Evolutionary conservation across 148 eudicot genomes (phyloP).

Genomic region (Chenopodium suecicum): DNA sequence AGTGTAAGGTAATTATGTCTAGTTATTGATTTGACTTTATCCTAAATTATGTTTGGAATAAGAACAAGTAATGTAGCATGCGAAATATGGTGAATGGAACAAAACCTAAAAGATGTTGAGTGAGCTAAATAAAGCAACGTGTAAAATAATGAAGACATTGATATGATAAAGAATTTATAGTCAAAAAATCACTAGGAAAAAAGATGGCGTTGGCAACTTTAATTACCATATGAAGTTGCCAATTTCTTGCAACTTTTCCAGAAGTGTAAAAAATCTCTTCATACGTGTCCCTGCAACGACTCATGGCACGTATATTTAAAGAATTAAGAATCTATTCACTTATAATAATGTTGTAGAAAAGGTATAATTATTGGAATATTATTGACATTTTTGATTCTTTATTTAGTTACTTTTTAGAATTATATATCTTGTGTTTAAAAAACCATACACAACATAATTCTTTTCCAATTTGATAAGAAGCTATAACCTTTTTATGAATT

Average conservation of each 20-base stretch:
- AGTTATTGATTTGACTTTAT: no score
- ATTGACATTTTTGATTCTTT: slow-evolving; percentile 10
- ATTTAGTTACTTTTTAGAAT: not conserved
- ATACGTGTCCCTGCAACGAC: slow-evolving; percentile 16
- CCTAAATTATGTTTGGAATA: no score
- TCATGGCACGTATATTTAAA: slow-evolving; percentile 10
- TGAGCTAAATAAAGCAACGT: not conserved
- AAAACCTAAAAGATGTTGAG: not conserved
- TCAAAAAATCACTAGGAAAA: not conserved
- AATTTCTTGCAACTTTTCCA: slow-evolving; percentile 18
- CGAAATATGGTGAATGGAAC: not conserved
- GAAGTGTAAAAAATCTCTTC: slow-evolving; percentile 8
- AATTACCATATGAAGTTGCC: slow-evolving; percentile 20
- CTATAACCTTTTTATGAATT: not conserved
- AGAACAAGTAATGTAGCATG: not conserved
- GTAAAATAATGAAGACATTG: not conserved
- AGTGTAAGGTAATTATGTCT: no score
- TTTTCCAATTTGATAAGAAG: not conserved
- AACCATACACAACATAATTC: not conserved
- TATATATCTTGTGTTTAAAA: not conserved
- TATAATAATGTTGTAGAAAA: not conserved
- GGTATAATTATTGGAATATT: not conserved
- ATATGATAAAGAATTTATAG: slow-evolving; percentile 5
- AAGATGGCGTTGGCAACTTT: not conserved
- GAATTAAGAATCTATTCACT: slow-evolving; percentile 18